A percentile compares a stretch with the other conserved stretches of the same genome.
Evolutionary conservation across 768 basidiomycete genomes (phyloP).

Genomic region (Psilocybe subaeruginosa): DNA sequence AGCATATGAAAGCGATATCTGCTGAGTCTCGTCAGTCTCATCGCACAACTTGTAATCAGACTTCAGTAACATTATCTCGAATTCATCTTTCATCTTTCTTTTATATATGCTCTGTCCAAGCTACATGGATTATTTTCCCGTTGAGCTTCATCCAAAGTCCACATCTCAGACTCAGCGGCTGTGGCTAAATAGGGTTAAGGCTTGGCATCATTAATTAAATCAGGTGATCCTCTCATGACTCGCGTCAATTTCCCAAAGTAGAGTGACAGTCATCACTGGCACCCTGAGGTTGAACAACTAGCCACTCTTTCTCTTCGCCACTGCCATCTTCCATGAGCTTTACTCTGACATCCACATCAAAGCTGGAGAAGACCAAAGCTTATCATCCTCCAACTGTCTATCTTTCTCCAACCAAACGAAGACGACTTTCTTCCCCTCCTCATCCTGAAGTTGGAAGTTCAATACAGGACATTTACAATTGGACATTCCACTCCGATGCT

Average conservation of each 20-base stretch:
- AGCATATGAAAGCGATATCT: not conserved
- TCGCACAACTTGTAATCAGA: too few species aligned
- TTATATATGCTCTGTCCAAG: too few species aligned
- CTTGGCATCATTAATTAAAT: too few species aligned
- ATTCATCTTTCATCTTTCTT: not conserved
- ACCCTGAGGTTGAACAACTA: too few species aligned
- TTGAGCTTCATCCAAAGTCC: too few species aligned
- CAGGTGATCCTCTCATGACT: too few species aligned
- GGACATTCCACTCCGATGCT: constrained; percentile 61
- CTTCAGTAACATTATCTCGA: not conserved
- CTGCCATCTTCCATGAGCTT: constrained; percentile 25
- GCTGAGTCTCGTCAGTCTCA: too few species aligned
- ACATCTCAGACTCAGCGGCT: too few species aligned
- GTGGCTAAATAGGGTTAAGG: too few species aligned
- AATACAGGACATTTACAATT: constrained; percentile 43
- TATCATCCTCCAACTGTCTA: constrained; percentile 4
- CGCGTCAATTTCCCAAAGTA: too few species aligned
- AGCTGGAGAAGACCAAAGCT: constrained; percentile 5
- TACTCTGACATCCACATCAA: constrained; percentile 23
- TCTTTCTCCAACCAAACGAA: constrained; percentile 26
- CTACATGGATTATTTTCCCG: too few species aligned
- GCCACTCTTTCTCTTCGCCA: not conserved
- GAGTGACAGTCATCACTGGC: too few species aligned
- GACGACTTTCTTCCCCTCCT: constrained; percentile 8
- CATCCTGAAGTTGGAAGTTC: constrained; percentile 5